A percentile compares a stretch with the other conserved stretches of the same genome.
Evolutionary conservation across 805 yeast genomes (phyloP).

Genomic region (Wickerhamiella nectarea): DNA sequence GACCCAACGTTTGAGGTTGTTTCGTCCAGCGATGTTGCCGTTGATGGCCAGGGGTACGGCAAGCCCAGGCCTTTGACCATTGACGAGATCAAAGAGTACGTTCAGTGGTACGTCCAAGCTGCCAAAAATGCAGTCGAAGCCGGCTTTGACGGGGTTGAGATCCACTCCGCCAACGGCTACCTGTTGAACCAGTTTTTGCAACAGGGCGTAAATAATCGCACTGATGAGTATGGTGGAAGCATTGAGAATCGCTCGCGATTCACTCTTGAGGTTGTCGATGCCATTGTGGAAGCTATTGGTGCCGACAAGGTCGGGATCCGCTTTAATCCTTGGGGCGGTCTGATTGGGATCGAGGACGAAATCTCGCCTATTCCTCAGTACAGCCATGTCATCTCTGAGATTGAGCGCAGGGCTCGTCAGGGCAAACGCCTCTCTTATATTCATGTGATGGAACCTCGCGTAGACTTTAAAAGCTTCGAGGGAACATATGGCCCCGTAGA

Average conservation of each 20-base stretch:
- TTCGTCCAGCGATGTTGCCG: conserved; percentile 29
- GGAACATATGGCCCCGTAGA: neutral
- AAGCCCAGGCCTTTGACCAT: conserved; percentile 25
- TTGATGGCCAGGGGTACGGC: conserved; percentile 1
- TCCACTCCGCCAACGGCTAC: conserved; percentile 56
- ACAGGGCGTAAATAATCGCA: conserved; percentile 36
- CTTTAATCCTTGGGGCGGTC: conserved; percentile 29
- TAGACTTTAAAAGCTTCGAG: conserved; percentile 16
- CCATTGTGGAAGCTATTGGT: conserved; percentile 27
- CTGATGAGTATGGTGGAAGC: conserved; percentile 51
- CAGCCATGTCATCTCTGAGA: conserved; percentile 30
- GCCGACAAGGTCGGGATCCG: conserved; percentile 27
- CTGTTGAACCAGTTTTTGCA: conserved; percentile 37
- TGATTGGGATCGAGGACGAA: conserved; percentile 23
- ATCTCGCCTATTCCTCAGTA: conserved; percentile 30
- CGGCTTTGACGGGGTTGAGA: conserved; percentile 50
- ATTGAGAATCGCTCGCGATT: conserved; percentile 44
- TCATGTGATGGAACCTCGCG: conserved; percentile 36
- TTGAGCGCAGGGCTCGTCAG: conserved; percentile 28
- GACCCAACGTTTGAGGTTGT: conserved; percentile 25
- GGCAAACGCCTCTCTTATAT: conserved; percentile 32
- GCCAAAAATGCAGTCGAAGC: conserved; percentile 41
- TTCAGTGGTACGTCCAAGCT: conserved; percentile 32
- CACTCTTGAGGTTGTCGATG: conserved; percentile 35
- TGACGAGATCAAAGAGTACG: conserved; percentile 31